Percentiles rank a stretch among this genome's conserved stretches.
Conservation (phyloP, 176 grass and related monocot species). For the Oryza nivara region DNA sequence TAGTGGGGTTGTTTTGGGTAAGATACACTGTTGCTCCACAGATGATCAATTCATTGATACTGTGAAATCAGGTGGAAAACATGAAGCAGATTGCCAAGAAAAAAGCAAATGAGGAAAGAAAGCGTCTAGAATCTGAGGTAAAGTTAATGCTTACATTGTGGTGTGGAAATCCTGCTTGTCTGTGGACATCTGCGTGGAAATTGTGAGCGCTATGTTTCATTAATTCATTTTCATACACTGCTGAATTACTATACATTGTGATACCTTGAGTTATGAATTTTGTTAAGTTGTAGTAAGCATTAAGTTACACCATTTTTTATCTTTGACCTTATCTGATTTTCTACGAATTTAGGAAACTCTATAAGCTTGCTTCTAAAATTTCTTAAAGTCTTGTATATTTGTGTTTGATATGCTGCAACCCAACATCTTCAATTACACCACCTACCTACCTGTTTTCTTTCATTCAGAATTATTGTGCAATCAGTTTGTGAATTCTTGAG, state of each 20-base stretch:
- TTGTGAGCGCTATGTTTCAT: neutral
- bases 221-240: neutral
- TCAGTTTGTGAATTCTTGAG: neutral
- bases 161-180: neutral
- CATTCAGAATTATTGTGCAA: constrained; percentile 4
- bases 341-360: neutral
- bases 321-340: neutral
- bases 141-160: neutral
- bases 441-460: constrained; percentile 5
- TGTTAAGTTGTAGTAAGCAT: neutral
- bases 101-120: constrained; percentile 89
- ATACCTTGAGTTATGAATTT: constrained; percentile 6
- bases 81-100: constrained; percentile 94
- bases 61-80: constrained; percentile 65
- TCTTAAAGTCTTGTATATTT: neutral
- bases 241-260: neutral
- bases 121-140: constrained; percentile 89
- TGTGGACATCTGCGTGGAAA: neutral
- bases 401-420: neutral
- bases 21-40: neutral
- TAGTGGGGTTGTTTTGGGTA: constrained; percentile 8
- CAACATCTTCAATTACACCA: constrained; percentile 14
- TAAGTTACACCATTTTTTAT: neutral
- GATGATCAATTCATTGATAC: constrained; percentile 25
- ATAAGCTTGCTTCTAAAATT: neutral